Evolutionary conservation across 805 yeast genomes (phyloP).

Genomic region (Candida silvicultrix): DNA sequence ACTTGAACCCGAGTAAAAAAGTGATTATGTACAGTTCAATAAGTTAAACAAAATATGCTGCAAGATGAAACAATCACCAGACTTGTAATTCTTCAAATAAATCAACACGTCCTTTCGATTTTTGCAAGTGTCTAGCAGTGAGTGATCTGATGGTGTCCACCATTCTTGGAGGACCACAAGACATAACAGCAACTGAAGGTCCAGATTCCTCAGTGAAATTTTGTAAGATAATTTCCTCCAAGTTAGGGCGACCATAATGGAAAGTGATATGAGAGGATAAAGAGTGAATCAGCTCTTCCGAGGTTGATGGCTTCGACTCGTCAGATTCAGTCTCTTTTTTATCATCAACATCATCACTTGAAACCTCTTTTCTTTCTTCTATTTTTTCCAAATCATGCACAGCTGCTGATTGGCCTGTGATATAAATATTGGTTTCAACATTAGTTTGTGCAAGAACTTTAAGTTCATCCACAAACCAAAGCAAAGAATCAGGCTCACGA

Average conservation of each 20-base stretch:
- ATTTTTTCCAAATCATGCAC: background rate
- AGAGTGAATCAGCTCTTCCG: background rate
- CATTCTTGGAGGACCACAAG: constrained; percentile 55
- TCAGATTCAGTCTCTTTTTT: constrained; percentile 2
- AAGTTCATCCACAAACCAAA: constrained; percentile 40
- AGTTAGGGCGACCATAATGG: constrained; percentile 37
- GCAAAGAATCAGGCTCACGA: constrained; percentile 42
- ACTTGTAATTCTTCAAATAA: constrained; percentile 66
- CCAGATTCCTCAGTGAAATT: constrained; percentile 29
- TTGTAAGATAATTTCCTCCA: constrained; percentile 28
- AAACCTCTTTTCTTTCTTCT: constrained; percentile 3
- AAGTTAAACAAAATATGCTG: no score
- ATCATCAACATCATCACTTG: constrained; percentile 2
- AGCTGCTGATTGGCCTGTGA: constrained; percentile 25
- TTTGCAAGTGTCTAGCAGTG: constrained; percentile 34
- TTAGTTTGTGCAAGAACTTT: constrained; percentile 18
- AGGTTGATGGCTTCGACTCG: background rate
- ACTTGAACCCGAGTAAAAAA: no score
- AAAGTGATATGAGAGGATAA: constrained; percentile 23
- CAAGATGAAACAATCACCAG: background rate
- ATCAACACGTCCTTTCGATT: constrained; percentile 44
- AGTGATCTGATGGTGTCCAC: constrained; percentile 46
- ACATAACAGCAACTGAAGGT: constrained; percentile 41
- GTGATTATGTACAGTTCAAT: no score
- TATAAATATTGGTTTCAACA: constrained; percentile 26